phyloP scores from a whole-genome alignment of 1,284 basidiomycete species.

The Thecaphora frezii region DNA sequence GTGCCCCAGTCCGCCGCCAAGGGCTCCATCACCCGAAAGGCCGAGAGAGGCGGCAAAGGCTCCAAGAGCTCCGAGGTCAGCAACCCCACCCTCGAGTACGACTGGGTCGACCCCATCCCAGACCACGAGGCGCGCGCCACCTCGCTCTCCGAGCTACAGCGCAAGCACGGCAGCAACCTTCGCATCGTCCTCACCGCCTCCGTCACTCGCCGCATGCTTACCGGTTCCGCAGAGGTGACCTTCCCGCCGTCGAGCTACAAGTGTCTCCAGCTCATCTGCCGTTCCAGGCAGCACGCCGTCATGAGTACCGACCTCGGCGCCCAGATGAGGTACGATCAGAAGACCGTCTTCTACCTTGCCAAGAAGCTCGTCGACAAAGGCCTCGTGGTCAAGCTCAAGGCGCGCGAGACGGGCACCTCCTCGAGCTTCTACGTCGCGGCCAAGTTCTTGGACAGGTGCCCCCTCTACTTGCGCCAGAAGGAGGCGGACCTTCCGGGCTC shows the following conservation, averaged over 20 bases:
- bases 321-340: constrained; percentile 80
- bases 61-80: background rate
- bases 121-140: constrained; percentile 15
- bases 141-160: constrained; percentile 62
- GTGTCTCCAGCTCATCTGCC: constrained; percentile 80
- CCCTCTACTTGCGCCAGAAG: constrained; percentile 34
- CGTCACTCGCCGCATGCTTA: constrained; percentile 74
- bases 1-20: constrained; percentile 5
- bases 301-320: constrained; percentile 76
- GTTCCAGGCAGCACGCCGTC: constrained; percentile 74
- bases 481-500: constrained; percentile 12
- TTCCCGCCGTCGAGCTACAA: constrained; percentile 80
- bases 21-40: constrained; percentile 5
- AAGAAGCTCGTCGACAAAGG: constrained; percentile 37
- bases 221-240: constrained; percentile 75
- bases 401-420: constrained; percentile 43
- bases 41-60: background rate
- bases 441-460: constrained; percentile 27
- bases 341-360: constrained; percentile 72
- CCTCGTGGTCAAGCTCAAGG: constrained; percentile 37
- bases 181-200: constrained; percentile 75
- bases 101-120: constrained; percentile 22
- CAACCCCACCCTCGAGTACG: constrained; percentile 6
- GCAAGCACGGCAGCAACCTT: constrained; percentile 62
- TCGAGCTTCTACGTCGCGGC: constrained; percentile 36